Evolutionary conservation across 345 rosid species (phyloP).

Genomic region (Sonneratia alba): DNA sequence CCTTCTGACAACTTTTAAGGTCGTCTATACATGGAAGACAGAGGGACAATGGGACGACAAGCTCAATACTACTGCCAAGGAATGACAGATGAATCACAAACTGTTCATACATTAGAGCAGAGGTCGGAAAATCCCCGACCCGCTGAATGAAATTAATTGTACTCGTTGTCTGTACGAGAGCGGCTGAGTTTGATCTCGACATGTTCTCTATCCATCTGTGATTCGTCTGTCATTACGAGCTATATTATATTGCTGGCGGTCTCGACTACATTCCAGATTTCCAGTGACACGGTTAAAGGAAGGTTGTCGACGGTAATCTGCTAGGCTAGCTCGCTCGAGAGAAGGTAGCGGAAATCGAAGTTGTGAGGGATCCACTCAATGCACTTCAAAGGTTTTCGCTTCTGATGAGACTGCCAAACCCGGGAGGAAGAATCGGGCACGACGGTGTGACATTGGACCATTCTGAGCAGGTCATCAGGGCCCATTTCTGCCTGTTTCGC

Average conservation of each 20-base stretch:
- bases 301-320: background rate
- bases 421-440: constrained; percentile 1
- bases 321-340: constrained; percentile 31
- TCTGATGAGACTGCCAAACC: constrained; percentile 20
- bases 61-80: too few species aligned
- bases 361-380: constrained; percentile 71
- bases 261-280: background rate
- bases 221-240: constrained; percentile 28
- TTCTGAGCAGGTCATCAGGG: constrained; percentile 35
- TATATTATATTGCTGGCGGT: background rate
- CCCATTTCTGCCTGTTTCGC: constrained; percentile 50
- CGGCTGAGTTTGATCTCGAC: background rate
- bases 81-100: constrained; percentile 19
- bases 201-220: constrained; percentile 8
- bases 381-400: constrained; percentile 21
- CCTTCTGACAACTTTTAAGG: too few species aligned
- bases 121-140: background rate
- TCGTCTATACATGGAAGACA: background rate
- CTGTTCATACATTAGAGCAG: background rate
- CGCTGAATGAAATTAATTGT: too few species aligned
- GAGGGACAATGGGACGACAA: background rate
- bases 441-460: constrained; percentile 35
- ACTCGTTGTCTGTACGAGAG: background rate
- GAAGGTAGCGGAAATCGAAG: constrained; percentile 47
- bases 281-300: background rate